Percentiles rank a stretch among this genome's conserved stretches.
Evolutionary conservation across 345 rosid species (phyloP).

Genomic region (Camelina sativa): DNA sequence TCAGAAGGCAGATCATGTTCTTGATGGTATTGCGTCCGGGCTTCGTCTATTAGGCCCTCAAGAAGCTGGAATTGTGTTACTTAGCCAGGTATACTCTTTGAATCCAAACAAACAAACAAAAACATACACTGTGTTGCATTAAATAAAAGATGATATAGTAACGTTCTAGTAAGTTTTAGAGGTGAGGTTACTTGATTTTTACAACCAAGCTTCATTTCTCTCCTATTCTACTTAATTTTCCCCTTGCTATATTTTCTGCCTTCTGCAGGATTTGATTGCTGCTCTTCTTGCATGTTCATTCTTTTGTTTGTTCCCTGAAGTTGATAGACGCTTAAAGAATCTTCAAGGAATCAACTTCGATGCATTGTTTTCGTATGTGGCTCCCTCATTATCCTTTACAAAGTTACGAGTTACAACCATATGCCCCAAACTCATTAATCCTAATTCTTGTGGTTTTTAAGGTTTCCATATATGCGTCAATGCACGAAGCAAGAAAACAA

Average conservation of each 20-base stretch:
- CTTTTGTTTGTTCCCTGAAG: constrained; percentile 69
- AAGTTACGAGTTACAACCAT: constrained; percentile 8
- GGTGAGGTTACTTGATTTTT: constrained; percentile 3
- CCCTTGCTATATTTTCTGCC: not conserved
- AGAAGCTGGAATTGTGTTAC: constrained; percentile 72
- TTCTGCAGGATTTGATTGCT: constrained; percentile 41
- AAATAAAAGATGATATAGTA: not conserved
- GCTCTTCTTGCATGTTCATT: constrained; percentile 45
- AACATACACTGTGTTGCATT: not conserved
- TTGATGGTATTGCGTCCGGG: constrained; percentile 42
- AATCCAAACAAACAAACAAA: not conserved
- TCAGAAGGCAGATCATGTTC: constrained; percentile 54
- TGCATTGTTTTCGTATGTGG: constrained; percentile 71
- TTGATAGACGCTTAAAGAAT: constrained; percentile 53
- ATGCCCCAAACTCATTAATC: not conserved
- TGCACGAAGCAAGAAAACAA: constrained; percentile 64
- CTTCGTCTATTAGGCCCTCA: constrained; percentile 69
- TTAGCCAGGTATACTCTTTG: constrained; percentile 61
- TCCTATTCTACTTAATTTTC: not conserved
- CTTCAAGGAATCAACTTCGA: constrained; percentile 82
- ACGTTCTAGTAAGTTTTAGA: not conserved
- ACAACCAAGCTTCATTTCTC: not conserved
- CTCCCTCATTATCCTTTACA: constrained; percentile 16
- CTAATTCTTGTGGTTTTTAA: constrained; percentile 38
- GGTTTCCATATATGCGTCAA: constrained; percentile 57